Evolutionary conservation across 2,329 filamentous ascomycete genomes (phyloP), one percentile per base, ranked within the genome.

Genomic region (Coniochaeta hoffmannii): DNA sequence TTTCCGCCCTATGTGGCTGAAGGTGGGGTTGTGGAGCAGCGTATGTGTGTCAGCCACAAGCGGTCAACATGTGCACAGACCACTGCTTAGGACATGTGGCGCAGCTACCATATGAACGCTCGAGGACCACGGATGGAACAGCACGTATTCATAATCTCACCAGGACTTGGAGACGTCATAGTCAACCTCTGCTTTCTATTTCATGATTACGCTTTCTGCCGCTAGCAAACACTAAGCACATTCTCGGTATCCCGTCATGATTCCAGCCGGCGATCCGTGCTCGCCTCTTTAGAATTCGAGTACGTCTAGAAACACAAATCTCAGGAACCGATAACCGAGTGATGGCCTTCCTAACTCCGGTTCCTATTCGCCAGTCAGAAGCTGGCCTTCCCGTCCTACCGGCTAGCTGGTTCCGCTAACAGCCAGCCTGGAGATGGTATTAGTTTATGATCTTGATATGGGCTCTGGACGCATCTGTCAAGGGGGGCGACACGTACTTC

Each of bases 401-500:
- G 38, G 53, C 69, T 73, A 85, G 63, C 81, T 86, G 8, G 82
- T 85, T 55, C 82, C 82, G 59, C 82, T 85, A 15, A 86, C 82
- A 54, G 83, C 82, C 68, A 86, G 72, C 65, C 81, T 79, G 52
- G 17, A 54, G 31, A 57, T 44, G 36, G 17, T 44, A 22, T 46
- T 28, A 28, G 41, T 26, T 28, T 19, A 22, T 11, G 15, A 41
- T 15, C 4, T 4, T 46, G 9, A 28, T 15, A 46, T 3, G 41
- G 5, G 34, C 30, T 8, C 30, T 32, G 15, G 15, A 22, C 9
- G 41, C 15, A 46, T 28, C n/a, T n/a, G 36, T 19, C 19, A 32
- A 32, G 30, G 30, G 41, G 22, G 24, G 41, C 30, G 7, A 12
- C 2, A 79, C 87, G 74, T 79, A 92, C 90, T 99, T 99, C 94